Evolutionary conservation across 345 rosid species (phyloP).

Genomic region (Isatis tinctoria): DNA sequence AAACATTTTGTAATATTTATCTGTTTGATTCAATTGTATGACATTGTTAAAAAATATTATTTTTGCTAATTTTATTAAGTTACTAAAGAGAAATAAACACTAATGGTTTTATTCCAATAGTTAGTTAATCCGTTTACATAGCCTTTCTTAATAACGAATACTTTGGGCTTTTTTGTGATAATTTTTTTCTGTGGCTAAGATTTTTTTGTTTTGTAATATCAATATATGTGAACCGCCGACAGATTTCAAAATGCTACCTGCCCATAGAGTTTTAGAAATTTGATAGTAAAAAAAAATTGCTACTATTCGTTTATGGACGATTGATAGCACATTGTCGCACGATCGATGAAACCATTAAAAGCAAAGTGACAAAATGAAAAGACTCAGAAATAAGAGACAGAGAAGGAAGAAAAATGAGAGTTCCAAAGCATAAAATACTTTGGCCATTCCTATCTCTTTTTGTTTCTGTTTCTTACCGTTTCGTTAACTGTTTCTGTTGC

Average conservation of each 20-base stretch:
- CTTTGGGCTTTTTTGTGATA: background rate
- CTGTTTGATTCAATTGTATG: background rate
- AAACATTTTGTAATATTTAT: background rate
- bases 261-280: background rate
- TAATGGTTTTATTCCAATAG: background rate
- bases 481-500: conserved; percentile 27
- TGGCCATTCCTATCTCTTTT: conserved; percentile 24
- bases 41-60: background rate
- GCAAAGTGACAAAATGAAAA: conserved; percentile 21
- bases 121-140: no score
- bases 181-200: background rate
- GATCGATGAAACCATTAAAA: conserved; percentile 9
- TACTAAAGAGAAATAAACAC: background rate
- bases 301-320: background rate
- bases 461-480: conserved; percentile 24
- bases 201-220: background rate
- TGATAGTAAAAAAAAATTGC: background rate
- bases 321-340: conserved; percentile 22
- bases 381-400: conserved; percentile 7
- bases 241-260: background rate
- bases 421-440: conserved; percentile 22
- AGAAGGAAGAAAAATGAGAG: conserved; percentile 18
- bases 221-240: background rate
- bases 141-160: no score
- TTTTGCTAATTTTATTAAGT: background rate